These are phyloP conservation scores for Chytriomyces sp. DNA, from an alignment of 192 early-diverging fungal species.

Conservation along the genomic window DNA sequence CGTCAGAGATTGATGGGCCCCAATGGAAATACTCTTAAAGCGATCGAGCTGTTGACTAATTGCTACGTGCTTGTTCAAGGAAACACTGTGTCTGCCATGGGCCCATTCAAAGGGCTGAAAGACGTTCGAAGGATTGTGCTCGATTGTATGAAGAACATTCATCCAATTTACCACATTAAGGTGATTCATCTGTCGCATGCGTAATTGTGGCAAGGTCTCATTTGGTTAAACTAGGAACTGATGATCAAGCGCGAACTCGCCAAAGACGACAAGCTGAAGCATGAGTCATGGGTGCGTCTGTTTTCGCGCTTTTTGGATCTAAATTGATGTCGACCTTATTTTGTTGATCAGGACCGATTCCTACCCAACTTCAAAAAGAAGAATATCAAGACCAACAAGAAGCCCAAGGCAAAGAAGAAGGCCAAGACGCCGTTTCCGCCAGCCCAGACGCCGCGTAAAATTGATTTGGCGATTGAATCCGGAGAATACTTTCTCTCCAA, in stretches of 20 bases:
- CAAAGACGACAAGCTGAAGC: conserved; percentile 90
- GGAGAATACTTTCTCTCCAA: conserved; percentile 93
- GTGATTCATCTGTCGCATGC: conserved; percentile 34
- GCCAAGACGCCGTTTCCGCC: conserved; percentile 94
- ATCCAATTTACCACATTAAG: conserved; percentile 99
- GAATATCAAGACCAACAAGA: conserved; percentile 61
- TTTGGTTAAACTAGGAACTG: conserved; percentile 65
- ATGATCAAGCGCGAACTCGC: conserved; percentile 99
- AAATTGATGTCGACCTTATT: neutral
- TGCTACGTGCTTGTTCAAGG: conserved; percentile 99
- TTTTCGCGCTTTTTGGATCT: neutral
- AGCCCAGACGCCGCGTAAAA: conserved; percentile 73
- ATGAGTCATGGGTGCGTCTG: conserved; percentile 76
- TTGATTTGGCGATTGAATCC: conserved; percentile 90
- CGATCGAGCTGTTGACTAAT: conserved; percentile 91
- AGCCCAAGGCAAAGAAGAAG: conserved; percentile 73
- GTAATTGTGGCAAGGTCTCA: neutral
- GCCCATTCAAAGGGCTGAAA: conserved; percentile 85
- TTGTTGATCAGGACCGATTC: conserved; percentile 71
- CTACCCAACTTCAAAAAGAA: conserved; percentile 95
- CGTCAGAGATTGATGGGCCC: conserved; percentile 94
- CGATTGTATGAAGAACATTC: conserved; percentile 98
- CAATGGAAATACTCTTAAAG: conserved; percentile 47
- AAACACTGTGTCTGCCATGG: conserved; percentile 94
- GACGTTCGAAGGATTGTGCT: conserved; percentile 86